Evolutionary conservation across 192 early-diverging fungal genomes (phyloP).

Genomic region (Podila horticola): DNA sequence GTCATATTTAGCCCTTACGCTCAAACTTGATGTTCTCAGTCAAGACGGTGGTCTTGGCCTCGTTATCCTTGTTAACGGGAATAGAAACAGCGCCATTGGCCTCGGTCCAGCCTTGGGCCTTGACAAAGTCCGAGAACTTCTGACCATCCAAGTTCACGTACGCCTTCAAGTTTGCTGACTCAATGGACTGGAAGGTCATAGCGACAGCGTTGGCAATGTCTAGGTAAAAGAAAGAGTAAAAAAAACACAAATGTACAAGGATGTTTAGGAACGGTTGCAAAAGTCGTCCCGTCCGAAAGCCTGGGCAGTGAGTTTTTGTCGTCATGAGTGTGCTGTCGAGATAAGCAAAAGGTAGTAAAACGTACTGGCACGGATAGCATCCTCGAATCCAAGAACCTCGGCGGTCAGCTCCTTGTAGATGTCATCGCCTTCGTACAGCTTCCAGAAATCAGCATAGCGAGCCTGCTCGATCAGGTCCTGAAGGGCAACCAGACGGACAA

Average conservation of each 20-base stretch:
- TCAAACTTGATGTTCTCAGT: conserved; percentile 92
- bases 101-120: conserved; percentile 71
- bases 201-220: conserved; percentile 79
- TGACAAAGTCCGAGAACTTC: conserved; percentile 67
- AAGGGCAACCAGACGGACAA: conserved; percentile 72
- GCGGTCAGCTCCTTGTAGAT: conserved; percentile 66
- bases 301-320: too few relatives aligned
- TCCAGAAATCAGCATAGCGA: conserved; percentile 81
- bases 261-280: too few relatives aligned
- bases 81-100: conserved; percentile 70
- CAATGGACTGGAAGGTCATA: conserved; percentile 87
- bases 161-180: conserved; percentile 58
- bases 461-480: conserved; percentile 84
- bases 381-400: conserved; percentile 77
- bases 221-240: conserved; percentile 11
- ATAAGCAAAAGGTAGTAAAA: conserved; percentile 3
- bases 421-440: conserved; percentile 61
- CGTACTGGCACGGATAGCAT: conserved; percentile 70
- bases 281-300: too few relatives aligned
- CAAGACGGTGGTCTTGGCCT: conserved; percentile 86
- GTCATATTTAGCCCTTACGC: conserved; percentile 35
- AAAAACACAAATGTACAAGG: not conserved
- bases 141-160: conserved; percentile 79
- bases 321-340: not conserved
- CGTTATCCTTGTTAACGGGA: conserved; percentile 85